These are phyloP conservation scores for Cyberlindnera lachancei DNA, from an alignment of 805 yeast genomes.

Conservation along the genomic window DNA sequence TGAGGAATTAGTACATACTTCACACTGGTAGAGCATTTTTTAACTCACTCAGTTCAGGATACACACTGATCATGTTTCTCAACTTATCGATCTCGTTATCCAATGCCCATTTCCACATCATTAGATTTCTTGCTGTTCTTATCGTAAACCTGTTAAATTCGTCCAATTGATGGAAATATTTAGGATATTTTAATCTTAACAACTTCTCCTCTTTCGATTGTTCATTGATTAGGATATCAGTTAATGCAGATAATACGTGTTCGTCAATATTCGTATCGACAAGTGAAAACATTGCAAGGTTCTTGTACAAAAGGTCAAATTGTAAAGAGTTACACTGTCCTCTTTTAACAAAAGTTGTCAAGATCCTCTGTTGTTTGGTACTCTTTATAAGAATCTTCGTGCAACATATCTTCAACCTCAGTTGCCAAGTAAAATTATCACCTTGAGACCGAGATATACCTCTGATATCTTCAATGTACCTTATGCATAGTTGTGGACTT, in stretches of 20 bases:
- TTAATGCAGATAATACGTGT: constrained; percentile 1
- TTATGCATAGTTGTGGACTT: constrained; percentile 4
- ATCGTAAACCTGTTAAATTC: constrained; percentile 6
- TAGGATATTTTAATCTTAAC: constrained; percentile 13
- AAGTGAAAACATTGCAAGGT: constrained; percentile 11
- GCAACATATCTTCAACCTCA: constrained; percentile 11
- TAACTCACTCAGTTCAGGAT: neutral
- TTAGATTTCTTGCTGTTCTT: constrained; percentile 9
- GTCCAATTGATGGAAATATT: constrained; percentile 14
- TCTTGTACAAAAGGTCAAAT: constrained; percentile 11
- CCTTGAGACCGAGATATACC: too few relatives aligned
- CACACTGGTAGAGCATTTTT: too few relatives aligned
- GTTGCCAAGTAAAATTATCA: constrained; percentile 1
- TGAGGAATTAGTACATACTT: too few relatives aligned
- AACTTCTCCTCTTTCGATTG: constrained; percentile 9
- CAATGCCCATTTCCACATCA: constrained; percentile 12
- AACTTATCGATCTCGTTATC: constrained; percentile 5
- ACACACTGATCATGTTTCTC: constrained; percentile 2
- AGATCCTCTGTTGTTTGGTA: constrained; percentile 11
- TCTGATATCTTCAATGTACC: constrained; percentile 2
- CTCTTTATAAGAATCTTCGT: constrained; percentile 16
- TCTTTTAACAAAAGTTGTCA: constrained; percentile 1
- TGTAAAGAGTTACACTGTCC: constrained; percentile 2
- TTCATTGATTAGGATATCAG: constrained; percentile 3
- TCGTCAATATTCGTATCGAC: constrained; percentile 12